Conservation (phyloP, 371 early-diverging fungal species). For the Mortierella sp. region DNA sequence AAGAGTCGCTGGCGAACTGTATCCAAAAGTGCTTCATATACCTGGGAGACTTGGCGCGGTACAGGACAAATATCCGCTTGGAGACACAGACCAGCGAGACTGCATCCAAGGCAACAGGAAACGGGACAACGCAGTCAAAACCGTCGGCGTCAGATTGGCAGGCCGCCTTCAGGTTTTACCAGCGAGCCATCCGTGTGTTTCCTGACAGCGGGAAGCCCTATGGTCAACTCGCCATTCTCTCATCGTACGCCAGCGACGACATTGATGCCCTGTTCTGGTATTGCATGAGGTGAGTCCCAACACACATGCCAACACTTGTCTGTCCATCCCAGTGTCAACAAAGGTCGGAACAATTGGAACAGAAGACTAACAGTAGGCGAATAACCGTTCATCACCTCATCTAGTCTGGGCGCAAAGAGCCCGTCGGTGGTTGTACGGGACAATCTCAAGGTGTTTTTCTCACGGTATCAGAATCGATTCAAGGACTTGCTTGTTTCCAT, state of each 20-base stretch:
- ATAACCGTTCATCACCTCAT: background rate
- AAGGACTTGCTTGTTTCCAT: conserved; percentile 37
- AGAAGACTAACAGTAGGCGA: background rate
- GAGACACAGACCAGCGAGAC: conserved; percentile 31
- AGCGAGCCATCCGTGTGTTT: conserved; percentile 33
- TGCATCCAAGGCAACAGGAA: conserved; percentile 1
- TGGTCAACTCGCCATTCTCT: conserved; percentile 62
- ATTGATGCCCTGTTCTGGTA: conserved; percentile 64
- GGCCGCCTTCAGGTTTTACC: conserved; percentile 40
- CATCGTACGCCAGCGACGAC: conserved; percentile 55
- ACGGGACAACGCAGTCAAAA: conserved; percentile 13
- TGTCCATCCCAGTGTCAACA: background rate
- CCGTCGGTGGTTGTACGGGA: conserved; percentile 52
- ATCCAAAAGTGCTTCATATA: conserved; percentile 62
- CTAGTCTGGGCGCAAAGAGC: conserved; percentile 56
- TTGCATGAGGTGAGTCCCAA: conserved; percentile 53
- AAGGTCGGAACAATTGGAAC: background rate
- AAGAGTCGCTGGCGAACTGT: conserved; percentile 52
- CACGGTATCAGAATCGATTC: conserved; percentile 56
- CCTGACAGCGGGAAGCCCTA: conserved; percentile 61
- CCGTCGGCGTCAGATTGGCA: conserved; percentile 43
- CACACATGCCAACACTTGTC: background rate
- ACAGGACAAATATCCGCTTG: conserved; percentile 53
- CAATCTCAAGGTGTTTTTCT: conserved; percentile 60
- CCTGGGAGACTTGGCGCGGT: conserved; percentile 61